Conservation (phyloP, 2,329 filamentous ascomycete species). For the Neonectria sp. region DNA sequence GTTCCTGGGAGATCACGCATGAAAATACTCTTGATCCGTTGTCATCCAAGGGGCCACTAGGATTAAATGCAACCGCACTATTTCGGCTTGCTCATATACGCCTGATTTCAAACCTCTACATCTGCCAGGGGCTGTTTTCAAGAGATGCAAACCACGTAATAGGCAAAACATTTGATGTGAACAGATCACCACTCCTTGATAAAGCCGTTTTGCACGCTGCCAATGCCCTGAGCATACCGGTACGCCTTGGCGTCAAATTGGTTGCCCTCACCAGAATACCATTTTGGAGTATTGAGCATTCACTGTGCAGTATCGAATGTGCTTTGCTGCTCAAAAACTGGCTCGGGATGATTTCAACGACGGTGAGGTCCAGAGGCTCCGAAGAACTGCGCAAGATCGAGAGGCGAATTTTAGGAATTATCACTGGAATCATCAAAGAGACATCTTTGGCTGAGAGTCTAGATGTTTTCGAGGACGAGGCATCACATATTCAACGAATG, state of each 20-base stretch:
- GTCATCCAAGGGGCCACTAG: not conserved
- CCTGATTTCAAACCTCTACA: not conserved
- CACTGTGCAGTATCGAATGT: constrained; percentile 9
- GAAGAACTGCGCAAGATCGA: constrained; percentile 2
- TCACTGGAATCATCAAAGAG: constrained; percentile 8
- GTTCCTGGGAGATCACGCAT: not conserved
- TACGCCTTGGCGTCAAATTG: not conserved
- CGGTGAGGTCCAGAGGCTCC: not conserved
- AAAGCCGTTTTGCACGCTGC: constrained; percentile 2
- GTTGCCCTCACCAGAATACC: not conserved
- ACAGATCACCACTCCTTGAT: not conserved
- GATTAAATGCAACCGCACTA: not conserved
- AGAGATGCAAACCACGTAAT: not conserved
- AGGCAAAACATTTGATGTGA: no score
- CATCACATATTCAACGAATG: not conserved
- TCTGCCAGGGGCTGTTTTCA: not conserved
- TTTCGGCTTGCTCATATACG: constrained; percentile 10
- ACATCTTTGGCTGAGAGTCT: not conserved
- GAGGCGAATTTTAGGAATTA: not conserved
- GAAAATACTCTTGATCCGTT: not conserved
- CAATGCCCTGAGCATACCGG: constrained; percentile 10
- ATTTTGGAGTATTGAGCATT: constrained; percentile 10
- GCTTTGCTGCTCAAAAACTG: constrained; percentile 8
- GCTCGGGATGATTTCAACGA: constrained; percentile 1
- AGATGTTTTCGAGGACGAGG: not conserved